These are phyloP conservation scores for Rhodamnia rubescens DNA, from an alignment of 345 rosid species.

Conservation along the genomic window DNA sequence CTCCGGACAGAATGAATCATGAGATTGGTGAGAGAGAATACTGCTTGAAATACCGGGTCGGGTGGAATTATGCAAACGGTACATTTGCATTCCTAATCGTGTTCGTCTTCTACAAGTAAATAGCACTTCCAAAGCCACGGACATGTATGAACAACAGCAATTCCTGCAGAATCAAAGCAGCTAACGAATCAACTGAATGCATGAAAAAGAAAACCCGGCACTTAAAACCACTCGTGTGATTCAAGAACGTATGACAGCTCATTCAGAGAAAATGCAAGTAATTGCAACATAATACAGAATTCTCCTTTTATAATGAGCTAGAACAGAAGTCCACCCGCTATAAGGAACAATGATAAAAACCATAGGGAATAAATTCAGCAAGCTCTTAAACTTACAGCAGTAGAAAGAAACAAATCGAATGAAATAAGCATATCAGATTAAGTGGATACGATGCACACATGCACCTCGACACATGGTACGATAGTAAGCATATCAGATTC, in stretches of 20 bases:
- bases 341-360: background rate
- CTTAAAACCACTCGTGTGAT: background rate
- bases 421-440: background rate
- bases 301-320: background rate
- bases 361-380: background rate
- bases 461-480: background rate
- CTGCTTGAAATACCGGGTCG: background rate
- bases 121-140: background rate
- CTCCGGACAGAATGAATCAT: background rate
- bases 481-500: background rate
- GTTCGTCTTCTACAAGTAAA: background rate
- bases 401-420: background rate
- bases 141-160: background rate
- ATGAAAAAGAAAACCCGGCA: background rate
- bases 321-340: background rate
- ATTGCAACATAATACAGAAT: background rate
- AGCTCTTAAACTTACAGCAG: background rate
- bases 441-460: background rate
- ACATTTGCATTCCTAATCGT: background rate
- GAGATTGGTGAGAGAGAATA: background rate
- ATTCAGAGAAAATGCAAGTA: background rate
- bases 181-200: background rate
- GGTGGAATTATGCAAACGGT: background rate
- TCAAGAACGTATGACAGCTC: background rate
- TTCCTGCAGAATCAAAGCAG: background rate